A percentile compares a stretch with the other conserved stretches of the same genome.
These are phyloP conservation scores for Peribolospora kevripleyi DNA, from an alignment of 768 basidiomycete species.

Conservation along the genomic window DNA sequence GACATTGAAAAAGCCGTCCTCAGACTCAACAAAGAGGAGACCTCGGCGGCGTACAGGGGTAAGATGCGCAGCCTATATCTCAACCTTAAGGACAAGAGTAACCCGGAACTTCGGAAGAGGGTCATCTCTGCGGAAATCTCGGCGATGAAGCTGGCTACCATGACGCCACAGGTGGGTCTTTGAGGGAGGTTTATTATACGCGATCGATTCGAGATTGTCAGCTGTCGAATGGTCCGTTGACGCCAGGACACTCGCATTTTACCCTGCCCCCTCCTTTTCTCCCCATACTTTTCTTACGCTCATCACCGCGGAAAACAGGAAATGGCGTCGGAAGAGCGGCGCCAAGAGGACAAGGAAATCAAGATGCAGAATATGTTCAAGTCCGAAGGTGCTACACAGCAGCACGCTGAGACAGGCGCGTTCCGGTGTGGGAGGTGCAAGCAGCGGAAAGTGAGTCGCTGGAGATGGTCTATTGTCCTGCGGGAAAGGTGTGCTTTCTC, in stretches of 20 bases:
- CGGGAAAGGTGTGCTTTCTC: background rate
- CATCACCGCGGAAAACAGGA: conserved; percentile 31
- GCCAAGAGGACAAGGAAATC: conserved; percentile 58
- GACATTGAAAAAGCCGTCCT: conserved; percentile 47
- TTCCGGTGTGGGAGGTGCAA: conserved; percentile 95
- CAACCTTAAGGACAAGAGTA: conserved; percentile 87
- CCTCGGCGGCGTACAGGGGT: conserved; percentile 31
- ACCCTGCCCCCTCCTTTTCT: background rate
- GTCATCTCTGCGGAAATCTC: conserved; percentile 60
- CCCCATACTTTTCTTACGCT: background rate
- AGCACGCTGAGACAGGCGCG: conserved; percentile 82
- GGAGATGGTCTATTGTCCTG: background rate
- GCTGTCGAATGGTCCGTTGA: background rate
- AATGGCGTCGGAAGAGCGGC: conserved; percentile 83
- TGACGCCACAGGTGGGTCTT: conserved; percentile 48
- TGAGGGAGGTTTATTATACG: background rate
- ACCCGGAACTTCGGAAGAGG: conserved; percentile 59
- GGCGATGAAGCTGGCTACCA: conserved; percentile 43
- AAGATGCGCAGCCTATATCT: conserved; percentile 74
- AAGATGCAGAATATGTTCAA: conserved; percentile 70
- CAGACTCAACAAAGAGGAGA: conserved; percentile 25
- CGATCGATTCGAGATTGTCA: background rate
- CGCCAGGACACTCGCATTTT: background rate
- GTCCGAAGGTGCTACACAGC: conserved; percentile 65
- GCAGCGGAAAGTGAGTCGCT: conserved; percentile 28